These are phyloP conservation scores for Suhomyces emberorum DNA, from an alignment of 805 yeast species.

Conservation along the genomic window DNA sequence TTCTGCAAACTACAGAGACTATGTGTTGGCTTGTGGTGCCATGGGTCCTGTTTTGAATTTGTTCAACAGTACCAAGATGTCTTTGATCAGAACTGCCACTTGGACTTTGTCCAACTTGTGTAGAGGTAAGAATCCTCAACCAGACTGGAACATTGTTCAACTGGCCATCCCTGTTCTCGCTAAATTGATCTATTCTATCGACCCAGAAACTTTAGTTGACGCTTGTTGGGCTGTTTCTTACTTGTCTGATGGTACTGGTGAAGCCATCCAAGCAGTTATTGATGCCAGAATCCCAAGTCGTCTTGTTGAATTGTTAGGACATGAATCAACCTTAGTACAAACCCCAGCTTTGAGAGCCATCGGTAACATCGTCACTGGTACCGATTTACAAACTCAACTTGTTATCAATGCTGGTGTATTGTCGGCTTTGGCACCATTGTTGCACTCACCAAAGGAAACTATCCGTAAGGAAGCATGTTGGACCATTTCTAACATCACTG, in stretches of 20 bases:
- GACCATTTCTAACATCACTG: conserved; percentile 97
- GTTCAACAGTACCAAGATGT: conserved; percentile 77
- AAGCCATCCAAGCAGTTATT: conserved; percentile 93
- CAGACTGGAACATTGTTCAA: conserved; percentile 87
- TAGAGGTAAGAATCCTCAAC: conserved; percentile 95
- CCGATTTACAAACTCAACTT: conserved; percentile 91
- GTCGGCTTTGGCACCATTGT: conserved; percentile 75
- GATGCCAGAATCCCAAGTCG: conserved; percentile 95
- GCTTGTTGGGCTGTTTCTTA: conserved; percentile 99
- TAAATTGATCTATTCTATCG: conserved; percentile 83
- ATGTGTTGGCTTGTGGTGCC: conserved; percentile 79
- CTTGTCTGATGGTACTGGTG: conserved; percentile 86
- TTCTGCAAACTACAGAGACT: conserved; percentile 85
- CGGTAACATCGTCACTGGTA: conserved; percentile 97
- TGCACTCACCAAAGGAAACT: conserved; percentile 83
- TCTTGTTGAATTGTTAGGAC: conserved; percentile 84
- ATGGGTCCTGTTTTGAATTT: conserved; percentile 82
- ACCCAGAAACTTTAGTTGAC: conserved; percentile 90
- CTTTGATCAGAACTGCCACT: conserved; percentile 93
- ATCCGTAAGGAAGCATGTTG: conserved; percentile 97
- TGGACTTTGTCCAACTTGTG: conserved; percentile 97
- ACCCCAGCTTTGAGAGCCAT: conserved; percentile 97
- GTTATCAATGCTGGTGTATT: conserved; percentile 91
- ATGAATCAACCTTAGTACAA: conserved; percentile 82
- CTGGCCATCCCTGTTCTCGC: conserved; percentile 89